Conservation (phyloP, 352 stramenopile species). For the Sclerospora graminicola region DNA sequence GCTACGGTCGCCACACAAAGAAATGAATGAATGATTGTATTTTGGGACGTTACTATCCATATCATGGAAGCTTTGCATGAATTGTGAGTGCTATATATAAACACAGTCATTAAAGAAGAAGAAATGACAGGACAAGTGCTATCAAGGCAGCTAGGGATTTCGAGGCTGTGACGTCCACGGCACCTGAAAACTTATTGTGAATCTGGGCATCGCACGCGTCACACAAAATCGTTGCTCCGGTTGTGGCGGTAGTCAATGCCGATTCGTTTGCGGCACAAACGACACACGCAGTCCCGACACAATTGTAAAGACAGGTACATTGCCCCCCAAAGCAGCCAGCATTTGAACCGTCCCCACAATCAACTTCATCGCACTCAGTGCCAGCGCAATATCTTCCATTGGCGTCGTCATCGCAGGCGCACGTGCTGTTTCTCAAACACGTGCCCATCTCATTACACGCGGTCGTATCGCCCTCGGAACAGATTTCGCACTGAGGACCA, state of each 20-base stretch:
- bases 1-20: no score
- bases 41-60: no score
- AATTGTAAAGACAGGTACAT: conserved; percentile 51
- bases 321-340: conserved; percentile 42
- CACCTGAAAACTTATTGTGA: no score
- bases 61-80: no score
- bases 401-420: conserved; percentile 32
- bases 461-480: conserved; percentile 30
- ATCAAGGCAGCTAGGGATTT: no score
- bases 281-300: conserved; percentile 30
- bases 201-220: conserved; percentile 14
- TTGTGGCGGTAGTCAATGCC: conserved; percentile 14
- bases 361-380: conserved; percentile 34
- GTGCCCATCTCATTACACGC: conserved; percentile 44
- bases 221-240: conserved; percentile 33
- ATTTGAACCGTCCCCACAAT: conserved; percentile 35
- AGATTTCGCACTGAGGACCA: conserved; percentile 56
- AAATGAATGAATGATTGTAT: no score
- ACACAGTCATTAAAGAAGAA: no score
- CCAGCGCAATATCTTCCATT: conserved; percentile 46
- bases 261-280: conserved; percentile 33
- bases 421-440: conserved; percentile 53
- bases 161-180: no score
- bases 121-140: no score
- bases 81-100: no score